phyloP scores from a whole-genome alignment of 345 rosid species.

The Heritiera littoralis region DNA sequence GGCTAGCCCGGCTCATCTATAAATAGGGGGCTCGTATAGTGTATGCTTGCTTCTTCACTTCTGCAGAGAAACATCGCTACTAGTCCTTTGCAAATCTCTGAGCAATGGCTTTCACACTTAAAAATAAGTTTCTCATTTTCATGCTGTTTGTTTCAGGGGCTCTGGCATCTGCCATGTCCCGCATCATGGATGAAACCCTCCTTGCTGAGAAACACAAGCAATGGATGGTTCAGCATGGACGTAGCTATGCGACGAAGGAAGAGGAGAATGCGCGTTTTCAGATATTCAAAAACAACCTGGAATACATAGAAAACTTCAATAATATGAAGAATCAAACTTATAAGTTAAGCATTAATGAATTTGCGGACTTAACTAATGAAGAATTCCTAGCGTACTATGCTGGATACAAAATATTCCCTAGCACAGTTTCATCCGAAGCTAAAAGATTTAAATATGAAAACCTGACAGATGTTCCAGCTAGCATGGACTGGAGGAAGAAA shows the following conservation, averaged over 20 bases:
- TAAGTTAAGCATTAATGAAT: conserved; percentile 41
- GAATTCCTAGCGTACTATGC: conserved; percentile 42
- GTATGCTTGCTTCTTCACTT: not conserved
- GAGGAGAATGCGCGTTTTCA: conserved; percentile 39
- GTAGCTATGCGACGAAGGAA: conserved; percentile 28
- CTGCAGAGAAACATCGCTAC: not conserved
- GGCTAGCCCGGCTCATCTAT: not conserved
- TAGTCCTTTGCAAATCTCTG: not conserved
- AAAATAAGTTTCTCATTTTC: conserved; percentile 11
- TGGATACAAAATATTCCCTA: conserved; percentile 30
- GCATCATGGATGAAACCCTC: conserved; percentile 34
- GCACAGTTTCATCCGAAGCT: not conserved
- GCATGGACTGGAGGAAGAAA: conserved; percentile 41
- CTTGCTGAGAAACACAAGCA: conserved; percentile 38
- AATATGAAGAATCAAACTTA: conserved; percentile 28
- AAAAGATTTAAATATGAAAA: conserved; percentile 27
- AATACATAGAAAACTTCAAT: conserved; percentile 42
- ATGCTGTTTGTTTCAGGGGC: conserved; percentile 20
- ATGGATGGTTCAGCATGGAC: conserved; percentile 43
- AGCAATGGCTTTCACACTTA: conserved; percentile 12
- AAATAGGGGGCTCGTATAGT: not conserved
- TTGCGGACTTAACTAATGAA: conserved; percentile 50
- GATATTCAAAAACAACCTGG: conserved; percentile 47
- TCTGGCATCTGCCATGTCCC: conserved; percentile 24
- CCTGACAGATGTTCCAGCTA: conserved; percentile 20